Base-by-base conservation (phyloP, 371 early-diverging fungal species). In the Mycotypha africana region DNA sequence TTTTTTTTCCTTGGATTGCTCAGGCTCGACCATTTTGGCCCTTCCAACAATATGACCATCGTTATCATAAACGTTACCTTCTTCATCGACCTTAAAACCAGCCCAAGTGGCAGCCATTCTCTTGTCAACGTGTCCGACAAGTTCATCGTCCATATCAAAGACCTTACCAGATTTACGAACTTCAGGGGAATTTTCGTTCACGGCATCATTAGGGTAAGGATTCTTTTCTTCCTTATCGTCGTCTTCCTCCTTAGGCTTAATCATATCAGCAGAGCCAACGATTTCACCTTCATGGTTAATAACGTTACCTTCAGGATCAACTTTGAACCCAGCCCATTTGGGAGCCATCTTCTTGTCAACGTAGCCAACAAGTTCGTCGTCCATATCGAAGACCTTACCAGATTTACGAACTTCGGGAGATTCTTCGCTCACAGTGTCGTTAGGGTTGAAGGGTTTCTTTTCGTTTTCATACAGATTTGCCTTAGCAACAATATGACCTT, bases 91-190 rank as follows among this genome's bases (percentile, higher is more conserved):
- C 21, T 46, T 44, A 15, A 30, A 28, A 19, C 51, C 56, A 45
- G 35, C 45, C 4, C 28, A 23, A 10, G 49, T 45, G 17, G 39
- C 6, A 33, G 56, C 45, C 17, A 51, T 17, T 7, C 28, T 34
- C 16, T 56, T 44, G 23, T 56, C 54, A 34, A 49, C 44, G 14
- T 41, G 19, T 9, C 51, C 50, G 22, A 41, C 47, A 15, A 52
- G 14, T 4, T 52, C 41, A 16, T 52, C 52, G 23, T 52, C 52
- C 45, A 46, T 40, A 28, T 52, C 52, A 34, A 52, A 14, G 28
- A 52, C 41, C 34, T 52, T 52, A n/a, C 52, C 52, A 35, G 52
- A 52, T 19, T 41, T 45, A 16, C 22, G 38, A 2, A 52, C 52
- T 20, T 45, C 52, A 2, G 52, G 52, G 12, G 52, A 52, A 8